Percentiles rank a stretch among this genome's conserved stretches.
Evolutionary conservation across 2,329 filamentous ascomycete species (phyloP).

Genomic region (Rosellinia necatrix): DNA sequence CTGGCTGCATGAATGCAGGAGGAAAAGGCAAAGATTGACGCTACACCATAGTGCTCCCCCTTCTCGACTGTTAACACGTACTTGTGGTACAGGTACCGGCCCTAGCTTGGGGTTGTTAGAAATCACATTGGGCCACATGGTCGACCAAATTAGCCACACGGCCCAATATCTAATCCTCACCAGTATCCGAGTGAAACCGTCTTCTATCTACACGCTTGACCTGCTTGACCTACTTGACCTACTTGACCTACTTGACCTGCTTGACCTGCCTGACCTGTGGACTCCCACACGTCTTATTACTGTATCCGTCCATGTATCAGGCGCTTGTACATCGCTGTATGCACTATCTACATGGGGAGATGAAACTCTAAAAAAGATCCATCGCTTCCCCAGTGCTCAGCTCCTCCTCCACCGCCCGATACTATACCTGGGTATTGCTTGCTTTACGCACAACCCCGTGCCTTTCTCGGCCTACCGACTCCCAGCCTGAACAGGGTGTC

Average conservation of each 20-base stretch:
- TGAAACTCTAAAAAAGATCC: constrained; percentile 16
- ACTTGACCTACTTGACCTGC: too few relatives aligned
- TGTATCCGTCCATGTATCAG: constrained; percentile 12
- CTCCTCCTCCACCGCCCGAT: constrained; percentile 13
- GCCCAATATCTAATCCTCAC: constrained; percentile 38
- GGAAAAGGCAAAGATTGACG: constrained; percentile 42
- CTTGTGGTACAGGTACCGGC: constrained; percentile 30
- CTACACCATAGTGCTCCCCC: constrained; percentile 36
- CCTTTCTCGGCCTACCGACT: constrained; percentile 20
- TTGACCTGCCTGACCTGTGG: constrained; percentile 20
- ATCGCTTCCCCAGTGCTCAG: constrained; percentile 10
- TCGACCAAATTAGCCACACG: constrained; percentile 42
- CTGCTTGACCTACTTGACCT: too few relatives aligned
- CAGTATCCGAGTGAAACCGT: constrained; percentile 35
- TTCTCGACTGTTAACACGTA: constrained; percentile 31
- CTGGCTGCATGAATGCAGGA: constrained; percentile 38
- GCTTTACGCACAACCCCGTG: constrained; percentile 4
- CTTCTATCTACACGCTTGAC: too few relatives aligned
- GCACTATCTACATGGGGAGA: constrained; percentile 5
- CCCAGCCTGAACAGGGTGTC: constrained; percentile 1
- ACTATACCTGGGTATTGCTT: too few relatives aligned
- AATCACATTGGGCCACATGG: constrained; percentile 40
- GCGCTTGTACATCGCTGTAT: constrained; percentile 18
- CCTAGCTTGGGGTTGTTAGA: constrained; percentile 39
- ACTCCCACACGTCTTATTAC: constrained; percentile 13